Evolutionary conservation across 1,284 basidiomycete genomes (phyloP).

Genomic region (Ceratobasidium papillatum): DNA sequence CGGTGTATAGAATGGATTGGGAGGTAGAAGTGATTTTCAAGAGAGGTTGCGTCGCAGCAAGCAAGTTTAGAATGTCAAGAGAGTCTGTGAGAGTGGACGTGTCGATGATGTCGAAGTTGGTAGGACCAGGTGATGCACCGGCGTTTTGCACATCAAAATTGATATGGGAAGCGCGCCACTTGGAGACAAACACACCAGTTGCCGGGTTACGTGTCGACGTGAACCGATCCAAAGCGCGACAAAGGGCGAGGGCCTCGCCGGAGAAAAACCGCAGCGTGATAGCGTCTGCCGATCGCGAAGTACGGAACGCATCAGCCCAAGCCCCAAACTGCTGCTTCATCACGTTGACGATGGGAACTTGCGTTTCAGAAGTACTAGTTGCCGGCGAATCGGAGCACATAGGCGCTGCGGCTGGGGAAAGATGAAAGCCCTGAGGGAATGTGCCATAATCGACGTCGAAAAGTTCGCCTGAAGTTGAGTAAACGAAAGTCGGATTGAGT

Average conservation of each 20-base stretch:
- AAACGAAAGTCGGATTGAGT: slow-evolving; percentile 61
- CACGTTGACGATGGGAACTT: slow-evolving; percentile 49
- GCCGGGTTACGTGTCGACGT: neutral
- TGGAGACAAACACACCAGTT: neutral
- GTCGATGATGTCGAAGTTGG: slow-evolving; percentile 61
- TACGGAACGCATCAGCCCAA: slow-evolving; percentile 54
- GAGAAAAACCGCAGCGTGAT: slow-evolving; percentile 8
- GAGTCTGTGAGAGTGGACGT: slow-evolving; percentile 63
- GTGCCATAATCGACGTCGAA: slow-evolving; percentile 59
- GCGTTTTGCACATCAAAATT: neutral
- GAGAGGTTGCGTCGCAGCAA: neutral
- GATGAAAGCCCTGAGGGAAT: slow-evolving; percentile 61
- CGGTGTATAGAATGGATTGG: neutral
- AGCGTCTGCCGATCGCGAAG: slow-evolving; percentile 13
- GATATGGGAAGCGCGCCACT: neutral
- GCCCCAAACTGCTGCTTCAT: slow-evolving; percentile 52
- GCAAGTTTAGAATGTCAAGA: slow-evolving; percentile 47
- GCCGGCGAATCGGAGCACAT: no score
- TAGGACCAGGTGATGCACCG: slow-evolving; percentile 4
- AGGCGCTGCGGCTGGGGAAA: slow-evolving; percentile 52
- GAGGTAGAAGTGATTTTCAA: neutral
- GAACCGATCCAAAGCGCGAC: neutral
- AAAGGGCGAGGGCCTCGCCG: neutral
- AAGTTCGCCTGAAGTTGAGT: slow-evolving; percentile 54
- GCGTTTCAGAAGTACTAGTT: no score